Percentiles rank a stretch among this genome's conserved stretches.
These are phyloP conservation scores for Somion occarium DNA, from an alignment of 1,284 basidiomycete genomes.

Conservation along the genomic window DNA sequence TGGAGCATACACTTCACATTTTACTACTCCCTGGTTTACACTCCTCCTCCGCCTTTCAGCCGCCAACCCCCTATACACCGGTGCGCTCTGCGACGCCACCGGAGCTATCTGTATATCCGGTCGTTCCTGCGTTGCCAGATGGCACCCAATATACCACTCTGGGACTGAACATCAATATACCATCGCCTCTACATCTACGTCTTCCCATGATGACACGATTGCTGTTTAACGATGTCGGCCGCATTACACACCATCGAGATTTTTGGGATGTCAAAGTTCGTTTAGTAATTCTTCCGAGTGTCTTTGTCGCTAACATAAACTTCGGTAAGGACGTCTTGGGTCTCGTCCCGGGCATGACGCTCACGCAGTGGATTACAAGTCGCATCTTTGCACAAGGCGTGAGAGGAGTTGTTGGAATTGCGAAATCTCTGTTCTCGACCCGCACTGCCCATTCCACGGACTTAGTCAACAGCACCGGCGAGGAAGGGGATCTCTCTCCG, in stretches of 20 bases:
- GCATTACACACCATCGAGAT: slow-evolving; percentile 68
- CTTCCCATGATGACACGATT: slow-evolving; percentile 65
- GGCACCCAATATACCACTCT: slow-evolving; percentile 26
- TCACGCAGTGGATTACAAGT: slow-evolving; percentile 62
- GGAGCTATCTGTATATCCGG: slow-evolving; percentile 25
- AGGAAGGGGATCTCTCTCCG: slow-evolving; percentile 19
- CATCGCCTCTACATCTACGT: slow-evolving; percentile 66
- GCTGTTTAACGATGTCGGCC: slow-evolving; percentile 70
- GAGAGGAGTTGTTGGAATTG: slow-evolving; percentile 25
- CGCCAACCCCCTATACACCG: slow-evolving; percentile 1
- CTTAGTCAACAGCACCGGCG: slow-evolving; percentile 10
- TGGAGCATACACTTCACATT: slow-evolving; percentile 53
- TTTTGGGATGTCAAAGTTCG: slow-evolving; percentile 59
- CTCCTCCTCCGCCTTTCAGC: slow-evolving; percentile 11
- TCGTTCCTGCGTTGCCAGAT: background rate
- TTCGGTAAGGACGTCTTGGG: slow-evolving; percentile 52
- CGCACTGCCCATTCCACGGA: slow-evolving; percentile 1
- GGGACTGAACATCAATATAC: slow-evolving; percentile 45
- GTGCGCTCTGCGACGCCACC: slow-evolving; percentile 10
- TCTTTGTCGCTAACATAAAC: background rate
- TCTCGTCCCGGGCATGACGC: slow-evolving; percentile 59
- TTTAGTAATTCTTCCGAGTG: slow-evolving; percentile 1
- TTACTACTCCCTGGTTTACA: slow-evolving; percentile 35
- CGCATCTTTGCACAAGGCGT: slow-evolving; percentile 55
- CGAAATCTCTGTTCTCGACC: slow-evolving; percentile 18